Evolutionary conservation across 108 stramenopile genomes (phyloP), one percentile per base, ranked within the genome.

Genomic region (Chaetoceros muelleri): DNA sequence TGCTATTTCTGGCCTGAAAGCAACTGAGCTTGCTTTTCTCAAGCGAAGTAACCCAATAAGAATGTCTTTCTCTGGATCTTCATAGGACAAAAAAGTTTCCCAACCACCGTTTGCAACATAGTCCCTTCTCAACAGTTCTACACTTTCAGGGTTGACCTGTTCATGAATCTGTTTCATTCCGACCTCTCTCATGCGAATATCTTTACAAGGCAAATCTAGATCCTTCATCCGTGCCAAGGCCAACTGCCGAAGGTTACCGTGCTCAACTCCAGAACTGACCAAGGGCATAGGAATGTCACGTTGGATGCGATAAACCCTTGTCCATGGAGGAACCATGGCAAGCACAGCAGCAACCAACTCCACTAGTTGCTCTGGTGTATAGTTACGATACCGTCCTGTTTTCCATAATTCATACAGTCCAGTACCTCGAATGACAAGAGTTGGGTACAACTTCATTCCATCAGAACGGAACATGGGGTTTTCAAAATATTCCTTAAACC

Each of bases 211-310:
- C 18, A 94, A 48, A 62, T 92, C 85, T 52, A 84, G 54, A 34
- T 96, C 95, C 48, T 79, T 70, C 80, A 96, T 76, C 57, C 90
- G 76, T 8, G 68, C 66, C 46, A 95, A 54, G 3, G 95, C 82
- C 60, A 94, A 61, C 66, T 96, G 93, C 34, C 95, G 79, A 20
- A 96, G 60, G 62, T 96, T 94, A 18, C 95, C 95, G 57, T 96
- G 89, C 61, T 96, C 95, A 3, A 96, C 95, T 8, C 95, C 95
- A 24, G 85, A 85, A 48, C 81, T 80, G 30, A 96, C 93, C 34
- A 96, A 67, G 2, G 95, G 95, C 95, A 96, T 96, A 55, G 96
- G 87, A 62, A 98, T 98, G 67, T 98, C 97, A 8, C 97, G 84
- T 63, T 95, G 94, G 51, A 98, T 91, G 17, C 97, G 70, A 70